Percentiles rank a stretch among this genome's conserved stretches.
phyloP scores from a whole-genome alignment of 2,329 filamentous ascomycete species.

The Tolypocladium endophyticum region DNA sequence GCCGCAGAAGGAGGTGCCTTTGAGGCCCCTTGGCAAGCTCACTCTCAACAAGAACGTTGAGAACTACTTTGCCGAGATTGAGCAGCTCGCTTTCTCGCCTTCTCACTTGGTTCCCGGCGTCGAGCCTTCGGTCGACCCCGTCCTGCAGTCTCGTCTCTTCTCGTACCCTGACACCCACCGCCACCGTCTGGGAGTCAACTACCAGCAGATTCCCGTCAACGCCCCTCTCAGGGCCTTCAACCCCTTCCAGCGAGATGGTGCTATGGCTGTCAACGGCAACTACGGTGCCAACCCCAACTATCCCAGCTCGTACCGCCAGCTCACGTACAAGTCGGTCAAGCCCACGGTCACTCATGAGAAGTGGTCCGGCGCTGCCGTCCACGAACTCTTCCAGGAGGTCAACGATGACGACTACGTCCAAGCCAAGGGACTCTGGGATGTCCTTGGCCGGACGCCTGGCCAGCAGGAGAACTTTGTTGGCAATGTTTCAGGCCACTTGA shows the following conservation, averaged over 20 bases:
- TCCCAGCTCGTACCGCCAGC: constrained; percentile 34
- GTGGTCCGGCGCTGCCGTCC: constrained; percentile 34
- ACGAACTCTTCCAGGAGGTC: constrained; percentile 32
- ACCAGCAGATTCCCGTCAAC: constrained; percentile 55
- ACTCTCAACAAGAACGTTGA: constrained; percentile 54
- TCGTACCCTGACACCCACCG: constrained; percentile 53
- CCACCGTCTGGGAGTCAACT: constrained; percentile 53
- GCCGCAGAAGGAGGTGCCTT: constrained; percentile 52
- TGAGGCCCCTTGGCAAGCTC: constrained; percentile 49
- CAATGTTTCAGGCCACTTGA: constrained; percentile 48
- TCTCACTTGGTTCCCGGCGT: constrained; percentile 54
- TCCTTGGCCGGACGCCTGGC: constrained; percentile 34
- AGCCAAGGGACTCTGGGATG: constrained; percentile 35
- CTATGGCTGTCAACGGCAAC: constrained; percentile 58
- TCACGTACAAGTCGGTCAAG: constrained; percentile 32
- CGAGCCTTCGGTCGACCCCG: constrained; percentile 50
- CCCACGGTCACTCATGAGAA: constrained; percentile 32
- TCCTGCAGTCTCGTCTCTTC: constrained; percentile 50
- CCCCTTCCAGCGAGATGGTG: constrained; percentile 64
- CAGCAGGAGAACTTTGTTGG: constrained; percentile 52
- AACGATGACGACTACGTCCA: constrained; percentile 40
- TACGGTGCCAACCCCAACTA: constrained; percentile 52
- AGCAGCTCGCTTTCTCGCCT: constrained; percentile 58
- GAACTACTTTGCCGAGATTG: constrained; percentile 62
- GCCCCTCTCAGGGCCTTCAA: constrained; percentile 44